A percentile compares a stretch with the other conserved stretches of the same genome.
Conservation (phyloP, 345 rosid species). For the Noccaea bulbosa region DNA sequence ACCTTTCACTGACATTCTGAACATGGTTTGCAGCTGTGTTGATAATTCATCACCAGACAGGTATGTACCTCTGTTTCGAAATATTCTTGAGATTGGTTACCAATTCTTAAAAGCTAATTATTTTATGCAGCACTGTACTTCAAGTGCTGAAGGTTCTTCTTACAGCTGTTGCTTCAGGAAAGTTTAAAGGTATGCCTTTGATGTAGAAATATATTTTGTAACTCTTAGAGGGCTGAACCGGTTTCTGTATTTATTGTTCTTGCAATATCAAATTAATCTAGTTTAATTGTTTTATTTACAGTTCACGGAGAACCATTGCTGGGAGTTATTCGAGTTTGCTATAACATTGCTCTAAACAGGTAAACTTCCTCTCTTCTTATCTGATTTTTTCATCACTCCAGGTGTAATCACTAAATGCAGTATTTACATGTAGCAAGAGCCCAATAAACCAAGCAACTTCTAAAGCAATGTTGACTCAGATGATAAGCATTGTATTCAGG, state of each 20-base stretch:
- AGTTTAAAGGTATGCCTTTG: constrained; percentile 76
- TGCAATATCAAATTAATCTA: constrained; percentile 14
- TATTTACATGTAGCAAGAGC: constrained; percentile 84
- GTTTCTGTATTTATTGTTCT: constrained; percentile 10
- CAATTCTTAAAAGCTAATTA: constrained; percentile 39
- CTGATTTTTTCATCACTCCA: constrained; percentile 27
- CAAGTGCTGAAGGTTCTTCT: constrained; percentile 97
- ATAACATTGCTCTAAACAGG: constrained; percentile 98
- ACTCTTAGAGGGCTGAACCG: constrained; percentile 9
- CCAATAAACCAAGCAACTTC: constrained; percentile 97
- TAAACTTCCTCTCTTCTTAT: constrained; percentile 39
- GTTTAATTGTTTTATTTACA: constrained; percentile 46
- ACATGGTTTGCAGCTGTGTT: constrained; percentile 84
- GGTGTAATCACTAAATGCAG: constrained; percentile 39
- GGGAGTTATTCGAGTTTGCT: constrained; percentile 95
- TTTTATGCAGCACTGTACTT: constrained; percentile 78
- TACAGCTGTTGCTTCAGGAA: constrained; percentile 91
- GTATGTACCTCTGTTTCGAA: constrained; percentile 48
- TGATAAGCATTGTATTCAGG: constrained; percentile 90
- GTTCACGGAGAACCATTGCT: constrained; percentile 97
- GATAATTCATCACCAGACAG: constrained; percentile 97
- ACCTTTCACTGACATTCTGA: constrained; percentile 83
- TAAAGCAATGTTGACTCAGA: constrained; percentile 99
- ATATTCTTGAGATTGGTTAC: constrained; percentile 29
- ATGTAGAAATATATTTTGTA: constrained; percentile 32